phyloP scores from a whole-genome alignment of 371 early-diverging fungal genomes.

The Batkoa obscura region DNA sequence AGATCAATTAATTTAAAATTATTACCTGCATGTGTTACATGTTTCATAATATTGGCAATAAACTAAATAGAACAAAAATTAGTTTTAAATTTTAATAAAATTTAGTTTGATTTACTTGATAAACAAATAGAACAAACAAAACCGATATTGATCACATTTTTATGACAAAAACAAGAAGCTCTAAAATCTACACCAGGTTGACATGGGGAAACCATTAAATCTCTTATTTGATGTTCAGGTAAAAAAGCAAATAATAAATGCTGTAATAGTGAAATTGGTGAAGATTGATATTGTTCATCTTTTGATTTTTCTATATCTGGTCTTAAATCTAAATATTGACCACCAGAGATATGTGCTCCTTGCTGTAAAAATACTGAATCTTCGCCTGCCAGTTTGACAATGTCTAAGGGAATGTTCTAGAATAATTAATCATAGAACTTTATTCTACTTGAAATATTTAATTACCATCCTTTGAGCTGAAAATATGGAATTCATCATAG shows the following conservation, averaged over 20 bases:
- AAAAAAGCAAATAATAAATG: conserved; percentile 31
- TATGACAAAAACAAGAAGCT: conserved; percentile 94
- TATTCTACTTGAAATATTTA: background rate
- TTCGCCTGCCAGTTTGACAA: conserved; percentile 56
- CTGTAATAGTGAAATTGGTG: conserved; percentile 75
- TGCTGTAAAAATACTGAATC: conserved; percentile 82
- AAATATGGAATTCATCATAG: conserved; percentile 92
- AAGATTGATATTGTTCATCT: conserved; percentile 10
- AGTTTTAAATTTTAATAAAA: background rate
- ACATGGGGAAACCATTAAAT: conserved; percentile 44
- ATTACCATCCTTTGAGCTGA: conserved; percentile 76
- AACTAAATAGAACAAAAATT: background rate
- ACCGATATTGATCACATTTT: conserved; percentile 71
- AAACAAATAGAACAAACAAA: conserved; percentile 92
- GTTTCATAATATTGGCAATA: background rate
- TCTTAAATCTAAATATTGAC: conserved; percentile 48
- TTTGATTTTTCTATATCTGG: conserved; percentile 12
- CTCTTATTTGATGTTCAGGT: conserved; percentile 55
- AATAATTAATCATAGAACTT: background rate
- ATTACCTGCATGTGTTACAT: conserved; percentile 1
- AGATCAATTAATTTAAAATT: background rate
- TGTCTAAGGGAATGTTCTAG: conserved; percentile 68
- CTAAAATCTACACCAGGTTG: conserved; percentile 78
- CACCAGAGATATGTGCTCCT: conserved; percentile 79
- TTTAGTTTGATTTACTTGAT: conserved; percentile 42